phyloP scores from a whole-genome alignment of 306 rosid genomes.

The Sechiopsis laciniata region DNA sequence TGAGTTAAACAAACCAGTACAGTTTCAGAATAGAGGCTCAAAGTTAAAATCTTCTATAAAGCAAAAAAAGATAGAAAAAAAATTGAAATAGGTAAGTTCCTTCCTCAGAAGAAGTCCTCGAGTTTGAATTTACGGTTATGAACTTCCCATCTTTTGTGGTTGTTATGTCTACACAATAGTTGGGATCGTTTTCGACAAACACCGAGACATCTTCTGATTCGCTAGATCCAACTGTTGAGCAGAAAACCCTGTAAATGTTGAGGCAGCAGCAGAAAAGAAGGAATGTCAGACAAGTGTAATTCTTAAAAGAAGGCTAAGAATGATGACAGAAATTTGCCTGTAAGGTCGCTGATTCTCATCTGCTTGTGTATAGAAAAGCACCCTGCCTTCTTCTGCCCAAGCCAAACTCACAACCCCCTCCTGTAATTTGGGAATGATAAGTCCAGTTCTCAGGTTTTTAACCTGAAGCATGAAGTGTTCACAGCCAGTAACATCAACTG shows the following conservation, averaged over 20 bases:
- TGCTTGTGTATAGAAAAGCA: conserved; percentile 62
- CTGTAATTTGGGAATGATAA: conserved; percentile 38
- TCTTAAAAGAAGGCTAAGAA: background rate
- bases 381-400: conserved; percentile 67
- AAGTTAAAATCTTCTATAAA: background rate
- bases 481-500: conserved; percentile 65
- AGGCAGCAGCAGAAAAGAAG: conserved; percentile 3
- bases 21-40: conserved; percentile 28
- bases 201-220: conserved; percentile 38
- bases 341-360: conserved; percentile 90
- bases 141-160: conserved; percentile 96
- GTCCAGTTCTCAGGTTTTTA: conserved; percentile 71
- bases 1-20: conserved; percentile 39
- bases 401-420: conserved; percentile 74
- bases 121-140: conserved; percentile 93
- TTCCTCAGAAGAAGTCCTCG: conserved; percentile 99
- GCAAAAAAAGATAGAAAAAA: conserved; percentile 21
- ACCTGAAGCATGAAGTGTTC: conserved; percentile 71
- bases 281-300: conserved; percentile 7
- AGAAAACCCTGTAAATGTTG: conserved; percentile 57
- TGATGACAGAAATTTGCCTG: conserved; percentile 43
- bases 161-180: conserved; percentile 85
- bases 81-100: conserved; percentile 38
- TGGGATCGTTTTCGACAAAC: conserved; percentile 66
- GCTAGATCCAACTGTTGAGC: conserved; percentile 48